A percentile compares a stretch with the other conserved stretches of the same genome.
Conservation (phyloP, 768 basidiomycete species). For the Hypsizygus marmoreus region DNA sequence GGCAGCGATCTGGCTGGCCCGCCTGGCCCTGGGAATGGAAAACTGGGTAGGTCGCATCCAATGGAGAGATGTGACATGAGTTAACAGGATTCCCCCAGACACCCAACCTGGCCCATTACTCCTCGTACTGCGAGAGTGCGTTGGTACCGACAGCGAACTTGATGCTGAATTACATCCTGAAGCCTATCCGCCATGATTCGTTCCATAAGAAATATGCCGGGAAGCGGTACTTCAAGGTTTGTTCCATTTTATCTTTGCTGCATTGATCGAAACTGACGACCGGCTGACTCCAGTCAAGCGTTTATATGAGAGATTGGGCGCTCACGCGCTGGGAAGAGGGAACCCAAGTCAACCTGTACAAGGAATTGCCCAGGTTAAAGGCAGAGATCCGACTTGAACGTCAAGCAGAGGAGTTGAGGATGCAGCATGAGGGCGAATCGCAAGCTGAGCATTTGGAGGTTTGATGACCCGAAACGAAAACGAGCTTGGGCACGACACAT, state of each 20-base stretch:
- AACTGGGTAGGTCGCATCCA: slow-evolving; percentile 75
- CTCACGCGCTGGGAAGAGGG: slow-evolving; percentile 71
- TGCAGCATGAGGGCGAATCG: slow-evolving; percentile 16
- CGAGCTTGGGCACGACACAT: too few species aligned
- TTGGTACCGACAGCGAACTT: slow-evolving; percentile 87
- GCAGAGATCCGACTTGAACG: slow-evolving; percentile 49
- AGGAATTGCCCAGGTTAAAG: slow-evolving; percentile 63
- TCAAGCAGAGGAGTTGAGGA: slow-evolving; percentile 31
- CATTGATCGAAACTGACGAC: background rate
- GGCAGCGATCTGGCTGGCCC: slow-evolving; percentile 86
- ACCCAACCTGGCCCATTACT: slow-evolving; percentile 90
- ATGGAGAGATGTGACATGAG: background rate
- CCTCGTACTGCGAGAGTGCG: slow-evolving; percentile 85
- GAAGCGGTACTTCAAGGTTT: slow-evolving; percentile 86
- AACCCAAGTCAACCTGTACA: slow-evolving; percentile 54
- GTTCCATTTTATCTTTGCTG: slow-evolving; percentile 6
- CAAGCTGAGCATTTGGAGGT: slow-evolving; percentile 15
- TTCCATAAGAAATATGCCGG: slow-evolving; percentile 93
- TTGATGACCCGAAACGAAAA: slow-evolving; percentile 4
- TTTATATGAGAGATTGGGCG: slow-evolving; percentile 86
- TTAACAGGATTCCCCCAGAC: slow-evolving; percentile 47
- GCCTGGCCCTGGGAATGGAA: slow-evolving; percentile 77
- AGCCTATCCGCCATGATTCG: slow-evolving; percentile 76
- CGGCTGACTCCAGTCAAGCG: slow-evolving; percentile 59
- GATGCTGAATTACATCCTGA: slow-evolving; percentile 91